Percentiles rank a stretch among this genome's conserved stretches.
Conservation (phyloP, 495 filamentous ascomycete species). For the Durotheca rogersii region DNA sequence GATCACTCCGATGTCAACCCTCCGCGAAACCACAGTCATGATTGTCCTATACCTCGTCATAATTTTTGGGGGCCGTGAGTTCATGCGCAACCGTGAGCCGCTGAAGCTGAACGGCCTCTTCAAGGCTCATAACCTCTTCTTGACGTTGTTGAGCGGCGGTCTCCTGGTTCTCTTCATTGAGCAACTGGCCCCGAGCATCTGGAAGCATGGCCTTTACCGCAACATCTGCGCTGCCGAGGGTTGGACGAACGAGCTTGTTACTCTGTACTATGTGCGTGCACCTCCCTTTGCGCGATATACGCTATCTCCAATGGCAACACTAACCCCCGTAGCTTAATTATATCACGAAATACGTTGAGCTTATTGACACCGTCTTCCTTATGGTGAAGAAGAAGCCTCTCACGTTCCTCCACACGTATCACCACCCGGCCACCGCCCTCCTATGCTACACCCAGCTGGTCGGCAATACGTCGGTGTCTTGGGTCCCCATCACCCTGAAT, state of each 20-base stretch:
- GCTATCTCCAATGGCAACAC: conserved; percentile 7
- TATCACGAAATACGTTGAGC: conserved; percentile 77
- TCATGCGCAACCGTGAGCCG: conserved; percentile 69
- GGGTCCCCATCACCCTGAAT: conserved; percentile 75
- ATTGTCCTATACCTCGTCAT: conserved; percentile 69
- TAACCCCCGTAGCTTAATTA: conserved; percentile 67
- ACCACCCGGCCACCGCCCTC: conserved; percentile 77
- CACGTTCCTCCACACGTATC: conserved; percentile 81
- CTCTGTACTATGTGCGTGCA: conserved; percentile 72
- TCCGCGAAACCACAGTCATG: conserved; percentile 60
- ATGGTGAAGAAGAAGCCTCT: conserved; percentile 84
- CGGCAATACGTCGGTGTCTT: conserved; percentile 72
- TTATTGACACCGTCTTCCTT: conserved; percentile 76
- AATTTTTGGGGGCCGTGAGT: conserved; percentile 70
- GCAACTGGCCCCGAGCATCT: conserved; percentile 67
- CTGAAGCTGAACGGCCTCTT: conserved; percentile 68
- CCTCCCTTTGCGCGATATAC: background rate
- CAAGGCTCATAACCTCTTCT: conserved; percentile 75
- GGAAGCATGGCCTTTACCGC: conserved; percentile 65
- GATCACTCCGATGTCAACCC: conserved; percentile 66
- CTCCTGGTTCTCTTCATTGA: conserved; percentile 70
- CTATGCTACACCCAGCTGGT: conserved; percentile 81
- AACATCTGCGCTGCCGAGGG: conserved; percentile 67
- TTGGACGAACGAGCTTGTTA: conserved; percentile 72
- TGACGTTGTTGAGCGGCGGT: conserved; percentile 65